phyloP scores from a whole-genome alignment of 768 basidiomycete species.

The Agrocybe chaxingu region DNA sequence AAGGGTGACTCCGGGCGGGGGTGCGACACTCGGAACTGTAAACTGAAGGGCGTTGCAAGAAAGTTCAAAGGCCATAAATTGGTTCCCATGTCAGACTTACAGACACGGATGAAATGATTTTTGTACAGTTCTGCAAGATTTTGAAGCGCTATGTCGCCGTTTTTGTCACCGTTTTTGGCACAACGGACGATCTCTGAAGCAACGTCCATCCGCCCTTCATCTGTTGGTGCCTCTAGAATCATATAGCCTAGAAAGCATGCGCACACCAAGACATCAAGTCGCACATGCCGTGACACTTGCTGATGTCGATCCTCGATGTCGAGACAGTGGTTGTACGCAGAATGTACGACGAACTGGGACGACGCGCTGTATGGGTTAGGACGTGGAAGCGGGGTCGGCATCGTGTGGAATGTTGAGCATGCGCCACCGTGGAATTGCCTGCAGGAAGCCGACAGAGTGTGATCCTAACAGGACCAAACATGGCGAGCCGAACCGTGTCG shows the following conservation, averaged over 20 bases:
- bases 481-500: conserved; percentile 9
- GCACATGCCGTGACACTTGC: not conserved
- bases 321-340: not conserved
- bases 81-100: not conserved
- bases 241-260: conserved; percentile 2
- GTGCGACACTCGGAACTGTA: not conserved
- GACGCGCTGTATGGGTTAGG: not conserved
- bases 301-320: not conserved
- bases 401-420: no score
- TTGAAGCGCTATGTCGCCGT: not conserved
- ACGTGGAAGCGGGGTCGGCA: not conserved
- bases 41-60: not conserved
- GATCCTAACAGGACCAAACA: conserved; percentile 17
- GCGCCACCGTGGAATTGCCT: no score
- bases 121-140: not conserved
- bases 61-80: not conserved
- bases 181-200: not conserved
- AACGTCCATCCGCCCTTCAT: not conserved
- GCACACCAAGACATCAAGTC: conserved; percentile 1
- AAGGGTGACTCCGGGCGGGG: not conserved
- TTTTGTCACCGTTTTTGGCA: not conserved
- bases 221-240: not conserved
- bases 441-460: no score
- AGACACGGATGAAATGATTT: not conserved
- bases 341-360: not conserved